Percentiles rank a stretch among this genome's conserved stretches.
Evolutionary conservation across 1,139 yeast genomes (phyloP).

Genomic region (Entelexis sorbosivorans): DNA sequence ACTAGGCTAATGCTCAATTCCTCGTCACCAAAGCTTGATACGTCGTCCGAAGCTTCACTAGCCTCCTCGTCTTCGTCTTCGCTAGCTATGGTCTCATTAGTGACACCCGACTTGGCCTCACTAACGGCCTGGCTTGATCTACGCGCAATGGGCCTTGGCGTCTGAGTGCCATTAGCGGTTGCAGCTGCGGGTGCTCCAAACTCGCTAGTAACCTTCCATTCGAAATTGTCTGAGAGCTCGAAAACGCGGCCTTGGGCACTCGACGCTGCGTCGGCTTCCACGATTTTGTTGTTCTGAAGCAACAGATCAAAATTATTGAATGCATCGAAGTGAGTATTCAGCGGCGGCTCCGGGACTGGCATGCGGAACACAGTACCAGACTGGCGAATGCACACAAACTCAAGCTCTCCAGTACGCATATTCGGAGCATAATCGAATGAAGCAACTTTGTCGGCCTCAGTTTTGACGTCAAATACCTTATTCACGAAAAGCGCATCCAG

Average conservation of each 20-base stretch:
- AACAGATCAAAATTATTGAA: constrained; percentile 46
- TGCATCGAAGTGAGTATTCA: constrained; percentile 55
- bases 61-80: not conserved
- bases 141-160: not conserved
- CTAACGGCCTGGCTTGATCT: constrained; percentile 1
- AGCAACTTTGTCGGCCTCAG: constrained; percentile 69
- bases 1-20: constrained; percentile 17
- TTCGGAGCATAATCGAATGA: constrained; percentile 71
- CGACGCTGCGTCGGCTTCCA: constrained; percentile 3
- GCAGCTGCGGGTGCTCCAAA: not conserved
- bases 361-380: constrained; percentile 78
- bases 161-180: not conserved
- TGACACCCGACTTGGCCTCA: not conserved
- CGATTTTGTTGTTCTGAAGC: not conserved
- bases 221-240: not conserved
- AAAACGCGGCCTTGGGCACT: not conserved
- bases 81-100: not conserved
- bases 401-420: constrained; percentile 33
- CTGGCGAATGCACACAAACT: constrained; percentile 75
- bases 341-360: constrained; percentile 61
- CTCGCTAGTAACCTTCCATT: not conserved
- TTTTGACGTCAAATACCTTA: constrained; percentile 60
- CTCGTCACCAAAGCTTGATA: constrained; percentile 7
- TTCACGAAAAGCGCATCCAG: constrained; percentile 50
- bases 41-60: not conserved